Conservation (phyloP, 108 stramenopile genomes). For the Nitzschia sp. region DNA sequence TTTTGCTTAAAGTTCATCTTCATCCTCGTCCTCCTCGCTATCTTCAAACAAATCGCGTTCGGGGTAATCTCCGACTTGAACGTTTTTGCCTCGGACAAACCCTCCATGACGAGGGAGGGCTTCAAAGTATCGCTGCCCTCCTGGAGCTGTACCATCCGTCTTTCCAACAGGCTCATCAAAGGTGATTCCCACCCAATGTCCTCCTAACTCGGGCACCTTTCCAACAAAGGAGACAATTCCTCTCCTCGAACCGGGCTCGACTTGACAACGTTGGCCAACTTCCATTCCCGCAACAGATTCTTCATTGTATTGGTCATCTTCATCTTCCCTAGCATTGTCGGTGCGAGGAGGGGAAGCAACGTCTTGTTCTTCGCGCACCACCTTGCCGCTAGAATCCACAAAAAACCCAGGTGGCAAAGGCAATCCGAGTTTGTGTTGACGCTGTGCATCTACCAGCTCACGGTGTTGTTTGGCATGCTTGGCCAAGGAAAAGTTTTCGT, state of each 20-base stretch:
- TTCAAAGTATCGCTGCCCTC: slow-evolving; percentile 64
- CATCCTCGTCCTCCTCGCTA: slow-evolving; percentile 39
- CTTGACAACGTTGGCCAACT: slow-evolving; percentile 88
- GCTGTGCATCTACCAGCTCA: slow-evolving; percentile 66
- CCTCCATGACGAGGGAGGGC: slow-evolving; percentile 58
- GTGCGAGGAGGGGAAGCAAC: slow-evolving; percentile 1
- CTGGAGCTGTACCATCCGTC: slow-evolving; percentile 81
- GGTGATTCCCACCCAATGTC: slow-evolving; percentile 89
- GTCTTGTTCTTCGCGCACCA: slow-evolving; percentile 40
- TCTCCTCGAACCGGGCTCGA: slow-evolving; percentile 85
- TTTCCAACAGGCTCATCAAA: slow-evolving; percentile 95
- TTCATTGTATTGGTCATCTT: slow-evolving; percentile 13
- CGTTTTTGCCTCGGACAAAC: slow-evolving; percentile 78
- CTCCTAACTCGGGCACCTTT: slow-evolving; percentile 72
- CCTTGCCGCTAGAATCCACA: slow-evolving; percentile 55
- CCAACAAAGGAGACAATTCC: slow-evolving; percentile 86
- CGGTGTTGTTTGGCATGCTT: slow-evolving; percentile 78
- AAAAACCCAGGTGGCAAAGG: slow-evolving; percentile 62
- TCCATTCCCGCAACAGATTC: slow-evolving; percentile 42
- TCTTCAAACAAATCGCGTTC: slow-evolving; percentile 77
- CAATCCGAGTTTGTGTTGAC: slow-evolving; percentile 54
- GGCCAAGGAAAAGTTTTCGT: slow-evolving; percentile 78
- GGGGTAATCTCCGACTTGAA: slow-evolving; percentile 79
- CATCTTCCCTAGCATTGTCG: not conserved
- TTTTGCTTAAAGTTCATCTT: slow-evolving; percentile 28